phyloP scores from a whole-genome alignment of 257 asterid species.

The Asclepias syriaca region DNA sequence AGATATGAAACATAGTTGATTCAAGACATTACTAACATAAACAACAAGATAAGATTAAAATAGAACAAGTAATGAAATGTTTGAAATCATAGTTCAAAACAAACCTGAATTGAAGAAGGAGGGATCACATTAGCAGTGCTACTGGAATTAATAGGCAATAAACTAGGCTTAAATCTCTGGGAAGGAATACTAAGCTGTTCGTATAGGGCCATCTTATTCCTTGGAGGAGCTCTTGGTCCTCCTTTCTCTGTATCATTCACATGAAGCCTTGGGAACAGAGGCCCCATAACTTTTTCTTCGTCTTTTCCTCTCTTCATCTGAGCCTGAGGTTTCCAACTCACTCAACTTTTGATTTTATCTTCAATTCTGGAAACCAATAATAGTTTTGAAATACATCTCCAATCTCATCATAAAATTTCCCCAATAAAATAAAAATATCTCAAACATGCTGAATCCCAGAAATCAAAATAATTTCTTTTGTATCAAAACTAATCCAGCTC shows the following conservation, averaged over 20 bases:
- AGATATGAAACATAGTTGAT: too few relatives aligned
- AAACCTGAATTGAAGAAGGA: slow-evolving; percentile 56
- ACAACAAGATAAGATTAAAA: not conserved
- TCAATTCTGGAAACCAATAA: not conserved
- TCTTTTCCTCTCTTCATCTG: slow-evolving; percentile 71
- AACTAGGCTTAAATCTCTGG: slow-evolving; percentile 41
- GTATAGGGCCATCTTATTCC: slow-evolving; percentile 96
- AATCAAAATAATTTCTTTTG: slow-evolving; percentile 4
- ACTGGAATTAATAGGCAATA: slow-evolving; percentile 23
- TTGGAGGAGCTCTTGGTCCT: slow-evolving; percentile 99
- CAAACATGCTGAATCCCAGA: not conserved
- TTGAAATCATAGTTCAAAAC: slow-evolving; percentile 3
- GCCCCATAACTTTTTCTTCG: slow-evolving; percentile 67
- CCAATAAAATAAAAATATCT: too few relatives aligned
- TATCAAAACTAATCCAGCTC: not conserved
- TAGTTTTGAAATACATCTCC: not conserved
- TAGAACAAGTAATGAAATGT: not conserved
- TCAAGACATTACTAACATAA: not conserved
- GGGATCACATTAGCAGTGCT: slow-evolving; percentile 30
- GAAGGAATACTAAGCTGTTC: slow-evolving; percentile 94
- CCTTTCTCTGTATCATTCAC: slow-evolving; percentile 86
- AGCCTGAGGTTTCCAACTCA: slow-evolving; percentile 6
- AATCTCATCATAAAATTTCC: not conserved
- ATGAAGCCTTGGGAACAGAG: slow-evolving; percentile 96
- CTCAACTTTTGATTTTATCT: not conserved